Evolutionary conservation across 139 green algal genomes (phyloP).

Genomic region (Micromonas pusilla): DNA sequence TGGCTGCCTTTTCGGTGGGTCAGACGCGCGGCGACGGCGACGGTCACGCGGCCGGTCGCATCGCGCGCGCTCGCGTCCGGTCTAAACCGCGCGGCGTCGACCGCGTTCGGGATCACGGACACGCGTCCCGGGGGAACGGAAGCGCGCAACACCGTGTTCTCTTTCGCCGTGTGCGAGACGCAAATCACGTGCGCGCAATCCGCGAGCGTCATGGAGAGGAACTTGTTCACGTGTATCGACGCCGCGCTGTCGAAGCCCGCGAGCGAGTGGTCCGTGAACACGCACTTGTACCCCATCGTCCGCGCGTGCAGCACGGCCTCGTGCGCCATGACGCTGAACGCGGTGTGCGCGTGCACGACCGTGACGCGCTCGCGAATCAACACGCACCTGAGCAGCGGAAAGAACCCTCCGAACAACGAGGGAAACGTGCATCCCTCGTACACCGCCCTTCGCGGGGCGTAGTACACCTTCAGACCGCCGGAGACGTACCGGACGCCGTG

Average conservation of each 20-base stretch:
- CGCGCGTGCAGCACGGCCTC: conserved; percentile 74
- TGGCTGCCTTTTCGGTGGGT: conserved; percentile 94
- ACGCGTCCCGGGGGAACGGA: conserved; percentile 74
- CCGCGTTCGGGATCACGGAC: conserved; percentile 94
- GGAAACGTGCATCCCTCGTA: conserved; percentile 62
- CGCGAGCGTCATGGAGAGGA: conserved; percentile 43
- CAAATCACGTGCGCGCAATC: conserved; percentile 66
- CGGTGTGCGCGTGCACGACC: conserved; percentile 46
- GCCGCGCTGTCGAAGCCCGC: conserved; percentile 84
- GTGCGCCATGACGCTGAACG: conserved; percentile 74
- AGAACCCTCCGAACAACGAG: conserved; percentile 55
- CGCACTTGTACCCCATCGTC: conserved; percentile 71
- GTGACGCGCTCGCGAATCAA: conserved; percentile 32
- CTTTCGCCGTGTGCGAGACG: conserved; percentile 88
- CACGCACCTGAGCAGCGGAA: conserved; percentile 65
- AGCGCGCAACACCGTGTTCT: conserved; percentile 92
- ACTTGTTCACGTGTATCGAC: conserved; percentile 86
- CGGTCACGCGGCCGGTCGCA: conserved; percentile 35
- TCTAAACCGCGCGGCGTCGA: conserved; percentile 69
- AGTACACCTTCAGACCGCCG: conserved; percentile 95
- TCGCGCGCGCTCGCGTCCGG: conserved; percentile 13
- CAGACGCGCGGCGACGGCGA: conserved; percentile 78
- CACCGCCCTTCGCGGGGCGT: conserved; percentile 66
- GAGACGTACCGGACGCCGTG: conserved; percentile 75
- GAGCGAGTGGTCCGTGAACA: conserved; percentile 97